phyloP scores from a whole-genome alignment of 2,329 filamentous ascomycete species.

The Ophiostoma perfectum region DNA sequence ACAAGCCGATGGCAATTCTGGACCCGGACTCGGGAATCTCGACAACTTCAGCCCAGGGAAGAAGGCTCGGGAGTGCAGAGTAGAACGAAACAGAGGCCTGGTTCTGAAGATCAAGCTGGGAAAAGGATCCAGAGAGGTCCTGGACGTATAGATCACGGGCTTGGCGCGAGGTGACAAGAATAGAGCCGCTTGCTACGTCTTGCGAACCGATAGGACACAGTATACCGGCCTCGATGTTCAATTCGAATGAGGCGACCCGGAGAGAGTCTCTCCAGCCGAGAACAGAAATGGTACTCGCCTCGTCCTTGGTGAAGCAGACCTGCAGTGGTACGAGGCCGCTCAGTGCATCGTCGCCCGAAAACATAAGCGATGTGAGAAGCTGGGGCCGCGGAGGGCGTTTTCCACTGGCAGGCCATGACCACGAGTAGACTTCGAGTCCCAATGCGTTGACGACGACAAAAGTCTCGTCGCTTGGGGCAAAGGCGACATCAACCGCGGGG shows the following conservation, averaged over 20 bases:
- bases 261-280: conserved; percentile 35
- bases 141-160: conserved; percentile 39
- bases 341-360: neutral
- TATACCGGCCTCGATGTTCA: conserved; percentile 14
- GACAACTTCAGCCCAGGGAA: conserved; percentile 50
- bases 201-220: conserved; percentile 13
- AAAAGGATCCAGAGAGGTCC: conserved; percentile 43
- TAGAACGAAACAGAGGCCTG: conserved; percentile 32
- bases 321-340: conserved; percentile 38
- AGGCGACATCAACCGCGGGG: conserved; percentile 67
- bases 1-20: conserved; percentile 56
- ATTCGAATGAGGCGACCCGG: conserved; percentile 27
- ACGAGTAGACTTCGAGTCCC: conserved; percentile 64
- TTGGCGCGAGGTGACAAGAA: conserved; percentile 32
- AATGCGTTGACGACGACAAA: conserved; percentile 67
- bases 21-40: conserved; percentile 33
- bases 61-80: conserved; percentile 41
- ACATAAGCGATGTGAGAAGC: conserved; percentile 31
- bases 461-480: conserved; percentile 58
- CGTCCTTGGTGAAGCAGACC: conserved; percentile 25
- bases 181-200: conserved; percentile 28
- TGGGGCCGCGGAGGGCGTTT: conserved; percentile 44
- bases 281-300: conserved; percentile 30
- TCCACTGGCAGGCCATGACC: conserved; percentile 61
- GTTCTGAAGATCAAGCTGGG: conserved; percentile 33